These are phyloP conservation scores for Microdochium nivale DNA, from an alignment of 2,329 filamentous ascomycete genomes.

Conservation along the genomic window DNA sequence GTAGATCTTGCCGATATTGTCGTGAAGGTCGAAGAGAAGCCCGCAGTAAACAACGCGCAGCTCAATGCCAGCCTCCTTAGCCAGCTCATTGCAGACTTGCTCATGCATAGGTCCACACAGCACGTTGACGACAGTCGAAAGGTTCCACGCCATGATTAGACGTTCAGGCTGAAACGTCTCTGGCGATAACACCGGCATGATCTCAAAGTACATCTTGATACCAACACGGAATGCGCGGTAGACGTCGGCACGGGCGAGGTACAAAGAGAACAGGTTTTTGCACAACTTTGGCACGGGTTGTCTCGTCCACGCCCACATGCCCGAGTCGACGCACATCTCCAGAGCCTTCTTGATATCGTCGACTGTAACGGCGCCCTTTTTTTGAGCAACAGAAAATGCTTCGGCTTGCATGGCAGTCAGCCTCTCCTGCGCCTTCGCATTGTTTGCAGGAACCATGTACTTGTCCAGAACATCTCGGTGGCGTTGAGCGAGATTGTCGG, in stretches of 20 bases:
- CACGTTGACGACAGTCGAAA: constrained; percentile 14
- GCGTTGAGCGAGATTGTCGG: constrained; percentile 9
- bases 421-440: constrained; percentile 9
- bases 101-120: constrained; percentile 10
- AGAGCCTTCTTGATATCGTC: constrained; percentile 11
- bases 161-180: constrained; percentile 13
- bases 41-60: constrained; percentile 15
- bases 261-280: constrained; percentile 12
- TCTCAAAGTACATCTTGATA: constrained; percentile 15
- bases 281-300: constrained; percentile 15
- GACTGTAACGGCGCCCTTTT: constrained; percentile 3
- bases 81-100: constrained; percentile 13
- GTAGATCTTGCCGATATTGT: constrained; percentile 13
- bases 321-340: constrained; percentile 15
- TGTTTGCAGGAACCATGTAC: constrained; percentile 4
- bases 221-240: constrained; percentile 15
- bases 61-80: constrained; percentile 10
- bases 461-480: constrained; percentile 7
- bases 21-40: constrained; percentile 15
- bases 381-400: constrained; percentile 11
- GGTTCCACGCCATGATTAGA: constrained; percentile 12
- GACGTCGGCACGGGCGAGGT: constrained; percentile 10
- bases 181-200: constrained; percentile 10
- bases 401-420: constrained; percentile 14
- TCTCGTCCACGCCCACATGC: constrained; percentile 14